Evolutionary conservation across 73 alveolate species (phyloP).

Genomic region (Paramecium biaurelia): DNA sequence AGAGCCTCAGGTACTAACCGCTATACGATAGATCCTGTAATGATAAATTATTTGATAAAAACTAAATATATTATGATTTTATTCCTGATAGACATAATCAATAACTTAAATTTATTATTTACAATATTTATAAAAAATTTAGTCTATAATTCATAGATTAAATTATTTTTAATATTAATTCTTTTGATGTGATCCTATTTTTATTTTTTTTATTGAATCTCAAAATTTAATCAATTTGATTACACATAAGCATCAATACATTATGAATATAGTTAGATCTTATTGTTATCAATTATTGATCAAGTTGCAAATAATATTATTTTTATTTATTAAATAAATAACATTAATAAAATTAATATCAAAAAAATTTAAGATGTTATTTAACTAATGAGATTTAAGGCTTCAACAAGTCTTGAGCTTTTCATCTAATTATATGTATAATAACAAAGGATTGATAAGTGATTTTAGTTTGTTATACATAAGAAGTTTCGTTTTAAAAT

Average conservation of each 20-base stretch:
- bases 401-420: background rate
- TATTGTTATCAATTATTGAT: background rate
- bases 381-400: background rate
- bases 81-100: background rate
- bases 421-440: background rate
- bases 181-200: background rate
- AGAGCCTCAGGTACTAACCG: constrained; percentile 59
- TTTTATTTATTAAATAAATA: no score
- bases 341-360: background rate
- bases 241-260: background rate
- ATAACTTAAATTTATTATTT: background rate
- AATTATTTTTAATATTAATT: background rate
- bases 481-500: background rate
- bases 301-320: background rate
- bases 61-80: background rate
- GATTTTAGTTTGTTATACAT: background rate
- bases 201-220: background rate
- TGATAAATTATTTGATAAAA: background rate
- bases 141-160: background rate
- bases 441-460: background rate
- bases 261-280: background rate
- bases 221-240: background rate
- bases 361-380: no score
- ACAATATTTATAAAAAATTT: background rate
- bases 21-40: constrained; percentile 48